These are phyloP conservation scores for Paradendryphiella salina DNA, from an alignment of 2,329 filamentous ascomycete species.

Conservation along the genomic window DNA sequence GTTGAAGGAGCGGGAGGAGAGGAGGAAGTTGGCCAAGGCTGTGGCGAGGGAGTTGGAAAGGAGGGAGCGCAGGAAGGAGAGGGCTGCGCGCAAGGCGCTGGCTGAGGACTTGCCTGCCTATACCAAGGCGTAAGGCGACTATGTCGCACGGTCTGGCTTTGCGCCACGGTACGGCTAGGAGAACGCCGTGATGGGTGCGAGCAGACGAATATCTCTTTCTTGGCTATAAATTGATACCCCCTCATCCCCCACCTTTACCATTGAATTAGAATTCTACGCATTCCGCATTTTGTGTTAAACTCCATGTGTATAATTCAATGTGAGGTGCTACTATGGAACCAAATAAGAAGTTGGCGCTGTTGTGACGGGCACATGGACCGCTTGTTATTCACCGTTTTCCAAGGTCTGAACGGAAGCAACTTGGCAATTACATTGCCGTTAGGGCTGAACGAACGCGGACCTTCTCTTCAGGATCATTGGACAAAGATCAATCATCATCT, in stretches of 20 bases:
- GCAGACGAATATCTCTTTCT: not conserved
- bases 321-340: too few species aligned
- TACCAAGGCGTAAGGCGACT: constrained; percentile 22
- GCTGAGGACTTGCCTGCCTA: constrained; percentile 30
- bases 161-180: not conserved
- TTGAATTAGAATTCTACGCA: too few species aligned
- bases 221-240: constrained; percentile 10
- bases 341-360: too few species aligned
- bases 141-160: not conserved
- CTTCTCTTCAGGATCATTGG: too few species aligned
- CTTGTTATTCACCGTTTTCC: too few species aligned
- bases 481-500: too few species aligned
- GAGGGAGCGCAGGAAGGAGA: constrained; percentile 30
- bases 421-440: too few species aligned
- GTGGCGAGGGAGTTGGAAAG: constrained; percentile 37
- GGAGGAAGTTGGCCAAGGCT: constrained; percentile 38
- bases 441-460: too few species aligned
- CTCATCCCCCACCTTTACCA: not conserved
- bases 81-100: constrained; percentile 25
- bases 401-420: too few species aligned
- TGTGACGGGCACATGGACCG: too few species aligned
- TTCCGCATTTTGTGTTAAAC: too few species aligned
- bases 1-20: constrained; percentile 38
- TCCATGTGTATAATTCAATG: too few species aligned
- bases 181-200: not conserved